phyloP scores from a whole-genome alignment of 129 eudicot species.

The Centrapalus pauciflorus region DNA sequence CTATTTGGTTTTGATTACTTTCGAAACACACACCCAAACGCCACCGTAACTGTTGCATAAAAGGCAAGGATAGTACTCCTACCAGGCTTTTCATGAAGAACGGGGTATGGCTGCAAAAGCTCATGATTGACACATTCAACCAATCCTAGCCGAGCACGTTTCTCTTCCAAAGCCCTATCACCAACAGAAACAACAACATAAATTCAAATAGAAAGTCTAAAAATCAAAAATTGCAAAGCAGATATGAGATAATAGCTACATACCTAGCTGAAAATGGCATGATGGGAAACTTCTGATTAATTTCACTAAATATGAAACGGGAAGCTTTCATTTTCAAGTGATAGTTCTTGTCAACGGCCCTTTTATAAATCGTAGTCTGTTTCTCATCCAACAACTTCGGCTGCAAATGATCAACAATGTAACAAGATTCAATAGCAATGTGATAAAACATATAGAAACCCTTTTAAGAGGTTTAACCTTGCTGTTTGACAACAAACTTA shows the following conservation, averaged over 20 bases:
- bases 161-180: constrained; percentile 81
- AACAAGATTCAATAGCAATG: neutral
- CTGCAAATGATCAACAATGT: constrained; percentile 35
- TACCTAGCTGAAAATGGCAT: constrained; percentile 95
- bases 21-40: no score
- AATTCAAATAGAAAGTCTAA: neutral
- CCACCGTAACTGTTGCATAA: no score
- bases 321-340: constrained; percentile 94
- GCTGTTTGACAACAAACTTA: no score
- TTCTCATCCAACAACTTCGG: constrained; percentile 89
- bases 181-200: neutral
- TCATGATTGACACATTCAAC: constrained; percentile 91
- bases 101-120: constrained; percentile 87
- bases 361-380: constrained; percentile 85
- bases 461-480: no score
- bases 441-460: neutral
- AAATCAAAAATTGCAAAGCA: neutral
- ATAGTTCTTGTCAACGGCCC: constrained; percentile 91
- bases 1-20: neutral
- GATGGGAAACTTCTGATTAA: constrained; percentile 81
- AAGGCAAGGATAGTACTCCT: neutral
- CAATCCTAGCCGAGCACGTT: constrained; percentile 75
- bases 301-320: constrained; percentile 81
- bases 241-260: neutral
- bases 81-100: constrained; percentile 90